A percentile compares a stretch with the other conserved stretches of the same genome.
phyloP scores from a whole-genome alignment of 352 stramenopile genomes.

The Halophytophthora batemanensis region DNA sequence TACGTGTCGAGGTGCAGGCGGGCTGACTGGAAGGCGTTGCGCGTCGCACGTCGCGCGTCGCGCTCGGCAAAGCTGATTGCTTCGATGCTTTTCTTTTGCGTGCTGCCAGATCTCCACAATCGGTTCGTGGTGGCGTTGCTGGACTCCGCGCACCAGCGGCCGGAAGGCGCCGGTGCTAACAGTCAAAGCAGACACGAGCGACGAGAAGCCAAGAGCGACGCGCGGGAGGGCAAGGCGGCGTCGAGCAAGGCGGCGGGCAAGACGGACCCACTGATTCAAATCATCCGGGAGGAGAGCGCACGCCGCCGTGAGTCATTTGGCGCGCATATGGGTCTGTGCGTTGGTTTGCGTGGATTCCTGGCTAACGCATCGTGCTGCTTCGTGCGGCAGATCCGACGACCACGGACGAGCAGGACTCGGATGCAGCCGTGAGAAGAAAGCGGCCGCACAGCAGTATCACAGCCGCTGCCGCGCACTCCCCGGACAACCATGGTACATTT shows the following conservation, averaged over 20 bases:
- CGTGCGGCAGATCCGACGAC: conserved; percentile 16
- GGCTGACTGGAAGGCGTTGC: neutral
- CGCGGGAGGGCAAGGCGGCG: conserved; percentile 3
- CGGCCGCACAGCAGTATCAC: conserved; percentile 25
- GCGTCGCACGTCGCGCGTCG: no score
- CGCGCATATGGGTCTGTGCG: neutral
- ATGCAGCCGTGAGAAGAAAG: conserved; percentile 13
- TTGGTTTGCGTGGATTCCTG: neutral
- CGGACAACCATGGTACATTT: conserved; percentile 20
- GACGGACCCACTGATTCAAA: conserved; percentile 19
- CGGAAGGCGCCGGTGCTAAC: conserved; percentile 5
- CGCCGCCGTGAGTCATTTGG: conserved; percentile 16
- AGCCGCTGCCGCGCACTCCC: conserved; percentile 7
- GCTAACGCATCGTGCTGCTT: conserved; percentile 16
- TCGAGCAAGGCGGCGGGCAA: neutral
- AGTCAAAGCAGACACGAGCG: conserved; percentile 5
- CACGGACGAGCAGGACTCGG: conserved; percentile 9
- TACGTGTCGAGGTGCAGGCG: conserved; percentile 10
- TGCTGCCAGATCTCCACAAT: conserved; percentile 48
- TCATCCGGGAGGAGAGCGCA: conserved; percentile 17
- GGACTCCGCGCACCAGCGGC: conserved; percentile 26
- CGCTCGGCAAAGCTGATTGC: neutral
- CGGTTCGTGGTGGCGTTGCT: conserved; percentile 55
- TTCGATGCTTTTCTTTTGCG: neutral
- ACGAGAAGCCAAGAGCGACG: conserved; percentile 8